Evolutionary conservation across 805 yeast genomes (phyloP).

Genomic region (Zygotorulaspora florentina): DNA sequence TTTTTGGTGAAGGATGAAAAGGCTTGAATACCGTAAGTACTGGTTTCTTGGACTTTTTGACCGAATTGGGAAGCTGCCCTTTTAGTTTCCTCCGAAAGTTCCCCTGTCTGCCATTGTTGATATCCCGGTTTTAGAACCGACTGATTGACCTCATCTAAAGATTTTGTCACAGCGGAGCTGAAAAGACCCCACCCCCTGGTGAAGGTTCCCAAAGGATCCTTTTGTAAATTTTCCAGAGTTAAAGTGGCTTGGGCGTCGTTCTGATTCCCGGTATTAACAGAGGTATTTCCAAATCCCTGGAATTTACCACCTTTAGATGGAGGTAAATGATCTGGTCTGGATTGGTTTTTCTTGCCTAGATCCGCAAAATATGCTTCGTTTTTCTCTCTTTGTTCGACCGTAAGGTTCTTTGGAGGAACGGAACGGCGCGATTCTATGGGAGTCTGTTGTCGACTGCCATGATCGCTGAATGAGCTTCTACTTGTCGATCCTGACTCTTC

Average conservation of each 20-base stretch:
- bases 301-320: slow-evolving; percentile 95
- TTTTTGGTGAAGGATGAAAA: slow-evolving; percentile 52
- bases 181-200: slow-evolving; percentile 93
- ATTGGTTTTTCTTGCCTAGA: slow-evolving; percentile 66
- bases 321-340: slow-evolving; percentile 72
- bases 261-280: slow-evolving; percentile 29
- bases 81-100: slow-evolving; percentile 73
- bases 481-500: slow-evolving; percentile 6
- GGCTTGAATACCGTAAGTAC: slow-evolving; percentile 69
- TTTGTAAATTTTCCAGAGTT: slow-evolving; percentile 64
- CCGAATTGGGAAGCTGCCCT: slow-evolving; percentile 97
- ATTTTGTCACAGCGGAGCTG: slow-evolving; percentile 77
- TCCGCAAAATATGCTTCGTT: slow-evolving; percentile 81
- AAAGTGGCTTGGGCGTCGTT: slow-evolving; percentile 32
- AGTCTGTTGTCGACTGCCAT: slow-evolving; percentile 18
- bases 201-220: slow-evolving; percentile 87
- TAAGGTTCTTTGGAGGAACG: slow-evolving; percentile 30
- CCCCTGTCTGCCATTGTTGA: slow-evolving; percentile 67
- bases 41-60: slow-evolving; percentile 86
- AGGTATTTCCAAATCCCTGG: slow-evolving; percentile 85
- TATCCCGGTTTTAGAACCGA: slow-evolving; percentile 88
- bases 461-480: background rate
- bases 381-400: slow-evolving; percentile 44
- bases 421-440: slow-evolving; percentile 42
- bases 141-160: slow-evolving; percentile 81